A percentile compares a stretch with the other conserved stretches of the same genome.
phyloP scores from a whole-genome alignment of 202 grass and related monocot species.

The Setaria viridis region DNA sequence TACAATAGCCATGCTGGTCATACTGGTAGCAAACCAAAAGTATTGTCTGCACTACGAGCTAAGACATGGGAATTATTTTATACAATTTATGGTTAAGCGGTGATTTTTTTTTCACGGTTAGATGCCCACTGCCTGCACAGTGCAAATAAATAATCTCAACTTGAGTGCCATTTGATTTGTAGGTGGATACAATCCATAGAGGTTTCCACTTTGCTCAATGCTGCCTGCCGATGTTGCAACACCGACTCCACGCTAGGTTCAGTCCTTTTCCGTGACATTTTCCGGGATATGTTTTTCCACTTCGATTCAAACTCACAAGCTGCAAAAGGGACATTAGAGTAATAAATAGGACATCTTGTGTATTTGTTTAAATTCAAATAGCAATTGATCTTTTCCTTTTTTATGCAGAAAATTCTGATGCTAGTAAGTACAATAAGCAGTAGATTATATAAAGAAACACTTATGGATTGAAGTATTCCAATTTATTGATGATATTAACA shows the following conservation, averaged over 20 bases:
- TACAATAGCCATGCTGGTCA: constrained; percentile 7
- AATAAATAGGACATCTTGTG: constrained; percentile 25
- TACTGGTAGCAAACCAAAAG: neutral
- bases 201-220: constrained; percentile 61
- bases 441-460: constrained; percentile 13
- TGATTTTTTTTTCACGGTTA: neutral
- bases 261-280: constrained; percentile 66
- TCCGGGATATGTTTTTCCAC: constrained; percentile 78
- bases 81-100: neutral
- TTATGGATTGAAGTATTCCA: neutral
- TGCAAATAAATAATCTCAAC: constrained; percentile 33
- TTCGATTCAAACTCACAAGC: constrained; percentile 80
- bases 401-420: neutral
- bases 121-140: constrained; percentile 2
- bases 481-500: neutral
- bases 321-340: constrained; percentile 32
- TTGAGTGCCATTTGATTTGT: constrained; percentile 64
- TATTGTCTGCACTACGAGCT: neutral
- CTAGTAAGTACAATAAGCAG: constrained; percentile 2
- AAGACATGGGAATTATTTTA: constrained; percentile 29
- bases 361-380: neutral
- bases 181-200: constrained; percentile 59
- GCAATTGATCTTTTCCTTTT: neutral
- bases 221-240: constrained; percentile 66
- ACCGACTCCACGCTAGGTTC: constrained; percentile 47